phyloP scores from a whole-genome alignment of 306 rosid species.

The Mucuna pruriens region DNA sequence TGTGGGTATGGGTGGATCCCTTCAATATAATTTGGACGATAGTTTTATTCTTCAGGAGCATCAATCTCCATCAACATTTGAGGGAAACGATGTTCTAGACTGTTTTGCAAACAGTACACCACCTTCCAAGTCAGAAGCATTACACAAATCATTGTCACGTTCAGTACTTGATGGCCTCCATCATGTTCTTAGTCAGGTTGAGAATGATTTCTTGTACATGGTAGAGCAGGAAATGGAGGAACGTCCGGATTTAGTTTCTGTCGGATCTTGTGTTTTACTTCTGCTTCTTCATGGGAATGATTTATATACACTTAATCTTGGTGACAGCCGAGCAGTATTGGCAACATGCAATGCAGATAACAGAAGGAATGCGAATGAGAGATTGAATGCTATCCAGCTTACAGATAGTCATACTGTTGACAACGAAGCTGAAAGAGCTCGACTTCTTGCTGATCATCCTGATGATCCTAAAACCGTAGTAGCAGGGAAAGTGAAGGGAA shows the following conservation, averaged over 20 bases:
- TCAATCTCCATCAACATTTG: slow-evolving; percentile 36
- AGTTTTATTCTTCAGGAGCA: slow-evolving; percentile 33
- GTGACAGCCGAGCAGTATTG: slow-evolving; percentile 91
- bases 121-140: slow-evolving; percentile 41
- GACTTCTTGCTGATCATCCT: slow-evolving; percentile 71
- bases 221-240: slow-evolving; percentile 99
- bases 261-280: slow-evolving; percentile 92
- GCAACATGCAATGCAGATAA: slow-evolving; percentile 54
- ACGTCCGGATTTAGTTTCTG: slow-evolving; percentile 95
- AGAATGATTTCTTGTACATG: slow-evolving; percentile 93
- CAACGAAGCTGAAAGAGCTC: slow-evolving; percentile 69
- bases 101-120: slow-evolving; percentile 34
- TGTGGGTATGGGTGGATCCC: slow-evolving; percentile 42
- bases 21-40: slow-evolving; percentile 42
- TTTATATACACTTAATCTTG: slow-evolving; percentile 87
- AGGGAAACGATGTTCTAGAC: slow-evolving; percentile 32
- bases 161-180: slow-evolving; percentile 79
- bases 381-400: slow-evolving; percentile 80
- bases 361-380: slow-evolving; percentile 42
- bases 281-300: slow-evolving; percentile 88
- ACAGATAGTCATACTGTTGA: slow-evolving; percentile 90
- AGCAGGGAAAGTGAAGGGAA: slow-evolving; percentile 92
- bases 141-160: slow-evolving; percentile 51
- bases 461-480: slow-evolving; percentile 74
- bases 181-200: slow-evolving; percentile 78